Conservation (phyloP, 352 stramenopile genomes). For the Phytopythium cucurbitacearum region DNA sequence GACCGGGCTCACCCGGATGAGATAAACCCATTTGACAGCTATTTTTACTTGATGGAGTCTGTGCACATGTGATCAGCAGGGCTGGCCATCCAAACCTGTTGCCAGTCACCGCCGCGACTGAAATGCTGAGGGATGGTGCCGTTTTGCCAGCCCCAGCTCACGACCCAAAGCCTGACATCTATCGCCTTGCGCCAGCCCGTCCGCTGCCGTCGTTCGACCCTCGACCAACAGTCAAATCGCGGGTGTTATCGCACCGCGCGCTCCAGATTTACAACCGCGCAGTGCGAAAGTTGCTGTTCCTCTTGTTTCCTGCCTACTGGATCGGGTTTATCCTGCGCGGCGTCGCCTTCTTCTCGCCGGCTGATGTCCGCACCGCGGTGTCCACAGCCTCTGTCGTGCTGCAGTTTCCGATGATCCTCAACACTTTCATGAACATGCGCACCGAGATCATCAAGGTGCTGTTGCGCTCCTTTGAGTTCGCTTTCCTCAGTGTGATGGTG, state of each 20-base stretch:
- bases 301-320: conserved; percentile 3
- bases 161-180: neutral
- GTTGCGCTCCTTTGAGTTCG: neutral
- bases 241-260: neutral
- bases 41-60: no score
- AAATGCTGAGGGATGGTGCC: neutral
- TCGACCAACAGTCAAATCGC: neutral
- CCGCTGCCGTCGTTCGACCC: conserved; percentile 4
- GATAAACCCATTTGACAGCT: no score
- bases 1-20: no score
- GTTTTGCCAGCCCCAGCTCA: neutral
- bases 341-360: neutral
- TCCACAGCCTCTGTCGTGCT: neutral
- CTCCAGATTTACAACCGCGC: conserved; percentile 1
- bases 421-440: conserved; percentile 1
- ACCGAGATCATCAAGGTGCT: neutral
- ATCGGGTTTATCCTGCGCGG: neutral
- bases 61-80: no score
- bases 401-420: conserved; percentile 1
- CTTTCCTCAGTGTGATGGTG: conserved; percentile 1
- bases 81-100: no score
- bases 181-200: neutral
- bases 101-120: no score
- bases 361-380: neutral
- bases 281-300: neutral